Percentiles rank a stretch among this genome's conserved stretches.
Conservation (phyloP, 2,329 filamentous ascomycete species). For the Trichophyton verrucosum region DNA sequence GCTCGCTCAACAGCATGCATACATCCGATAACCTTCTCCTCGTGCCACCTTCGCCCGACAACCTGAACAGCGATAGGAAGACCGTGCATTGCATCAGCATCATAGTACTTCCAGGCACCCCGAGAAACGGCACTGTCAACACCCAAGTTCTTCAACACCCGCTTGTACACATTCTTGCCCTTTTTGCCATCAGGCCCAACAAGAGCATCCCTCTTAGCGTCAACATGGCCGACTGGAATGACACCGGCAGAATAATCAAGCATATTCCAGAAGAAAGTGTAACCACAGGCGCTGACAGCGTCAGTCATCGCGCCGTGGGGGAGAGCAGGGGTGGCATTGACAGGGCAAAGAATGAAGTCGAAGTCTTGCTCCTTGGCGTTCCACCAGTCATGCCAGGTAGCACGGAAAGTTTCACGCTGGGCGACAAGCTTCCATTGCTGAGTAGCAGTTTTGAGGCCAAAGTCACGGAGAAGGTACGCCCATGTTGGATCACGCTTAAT, state of each 20-base stretch:
- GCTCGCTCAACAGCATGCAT: slow-evolving; percentile 72
- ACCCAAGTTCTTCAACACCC: slow-evolving; percentile 25
- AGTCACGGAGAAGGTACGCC: slow-evolving; percentile 63
- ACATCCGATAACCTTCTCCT: slow-evolving; percentile 72
- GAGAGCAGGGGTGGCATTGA: slow-evolving; percentile 79
- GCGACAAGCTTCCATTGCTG: slow-evolving; percentile 75
- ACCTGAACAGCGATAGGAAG: slow-evolving; percentile 78
- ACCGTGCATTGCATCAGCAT: slow-evolving; percentile 71
- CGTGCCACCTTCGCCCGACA: slow-evolving; percentile 64
- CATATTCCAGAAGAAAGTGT: slow-evolving; percentile 89
- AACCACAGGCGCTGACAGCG: slow-evolving; percentile 74
- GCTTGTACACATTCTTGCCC: slow-evolving; percentile 37
- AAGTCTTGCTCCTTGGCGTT: slow-evolving; percentile 53
- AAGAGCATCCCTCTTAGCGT: slow-evolving; percentile 56
- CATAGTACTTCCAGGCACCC: slow-evolving; percentile 77
- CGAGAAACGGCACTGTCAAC: slow-evolving; percentile 63
- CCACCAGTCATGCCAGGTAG: slow-evolving; percentile 78
- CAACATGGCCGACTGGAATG: slow-evolving; percentile 74
- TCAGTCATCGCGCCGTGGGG: slow-evolving; percentile 79
- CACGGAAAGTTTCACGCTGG: slow-evolving; percentile 64
- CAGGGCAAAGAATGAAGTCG: slow-evolving; percentile 72
- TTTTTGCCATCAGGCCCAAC: slow-evolving; percentile 30
- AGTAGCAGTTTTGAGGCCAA: slow-evolving; percentile 58
- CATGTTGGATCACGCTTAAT: slow-evolving; percentile 62
- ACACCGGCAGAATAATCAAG: slow-evolving; percentile 79